phyloP scores from a whole-genome alignment of 2,329 filamentous ascomycete species.

The Huntiella decipiens region DNA sequence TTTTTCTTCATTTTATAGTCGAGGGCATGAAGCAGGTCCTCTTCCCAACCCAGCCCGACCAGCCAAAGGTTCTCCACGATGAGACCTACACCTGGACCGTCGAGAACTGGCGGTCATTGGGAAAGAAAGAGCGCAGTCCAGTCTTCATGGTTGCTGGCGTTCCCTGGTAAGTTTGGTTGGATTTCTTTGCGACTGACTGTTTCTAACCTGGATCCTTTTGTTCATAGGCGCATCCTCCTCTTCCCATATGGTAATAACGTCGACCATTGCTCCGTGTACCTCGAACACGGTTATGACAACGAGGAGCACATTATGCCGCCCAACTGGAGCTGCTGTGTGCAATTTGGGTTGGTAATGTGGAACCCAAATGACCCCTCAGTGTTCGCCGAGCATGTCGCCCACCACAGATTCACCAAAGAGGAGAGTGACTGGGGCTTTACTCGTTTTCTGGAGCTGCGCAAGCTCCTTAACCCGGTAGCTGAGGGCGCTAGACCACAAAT shows the following conservation, averaged over 20 bases:
- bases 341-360: constrained; percentile 86
- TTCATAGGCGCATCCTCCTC: constrained; percentile 66
- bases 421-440: constrained; percentile 99
- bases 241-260: constrained; percentile 92
- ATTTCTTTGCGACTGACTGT: not conserved
- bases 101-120: constrained; percentile 56
- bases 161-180: constrained; percentile 51
- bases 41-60: constrained; percentile 51
- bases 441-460: constrained; percentile 75
- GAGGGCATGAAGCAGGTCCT: constrained; percentile 72
- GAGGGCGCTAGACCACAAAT: constrained; percentile 49
- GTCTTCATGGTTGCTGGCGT: constrained; percentile 69
- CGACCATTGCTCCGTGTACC: constrained; percentile 83
- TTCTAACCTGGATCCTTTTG: constrained; percentile 12
- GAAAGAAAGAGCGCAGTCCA: constrained; percentile 72
- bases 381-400: constrained; percentile 63
- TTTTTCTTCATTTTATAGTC: constrained; percentile 26
- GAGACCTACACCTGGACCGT: constrained; percentile 72
- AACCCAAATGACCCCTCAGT: constrained; percentile 85
- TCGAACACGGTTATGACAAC: constrained; percentile 80
- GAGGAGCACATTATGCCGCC: constrained; percentile 46
- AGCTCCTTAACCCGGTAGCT: constrained; percentile 69
- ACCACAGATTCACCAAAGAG: constrained; percentile 87
- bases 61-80: constrained; percentile 64
- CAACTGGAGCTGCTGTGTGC: constrained; percentile 91